Conservation (phyloP, 257 asterid species). For the Rehmannia glutinosa region DNA sequence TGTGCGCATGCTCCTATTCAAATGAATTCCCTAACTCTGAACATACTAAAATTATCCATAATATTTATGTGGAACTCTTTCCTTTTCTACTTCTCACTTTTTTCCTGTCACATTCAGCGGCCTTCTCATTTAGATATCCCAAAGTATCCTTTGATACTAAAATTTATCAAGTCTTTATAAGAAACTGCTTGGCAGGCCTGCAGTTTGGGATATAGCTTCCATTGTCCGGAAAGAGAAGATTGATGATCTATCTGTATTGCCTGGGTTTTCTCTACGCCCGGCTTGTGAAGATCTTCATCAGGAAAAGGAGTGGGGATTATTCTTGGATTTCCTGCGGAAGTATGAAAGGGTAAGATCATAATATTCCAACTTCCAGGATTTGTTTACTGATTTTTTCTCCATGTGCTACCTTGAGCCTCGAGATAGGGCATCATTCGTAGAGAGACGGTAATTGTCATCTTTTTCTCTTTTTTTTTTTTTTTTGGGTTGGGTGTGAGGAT, state of each 20-base stretch:
- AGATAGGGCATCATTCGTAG: neutral
- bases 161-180: neutral
- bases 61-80: neutral
- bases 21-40: neutral
- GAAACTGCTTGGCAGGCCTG: conserved; percentile 36
- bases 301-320: conserved; percentile 53
- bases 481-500: neutral
- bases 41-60: neutral
- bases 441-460: neutral
- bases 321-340: conserved; percentile 41
- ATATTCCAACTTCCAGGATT: conserved; percentile 7
- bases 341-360: conserved; percentile 37
- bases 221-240: conserved; percentile 23
- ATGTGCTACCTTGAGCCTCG: neutral
- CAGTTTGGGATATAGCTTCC: conserved; percentile 38
- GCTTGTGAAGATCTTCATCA: conserved; percentile 47
- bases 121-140: conserved; percentile 11
- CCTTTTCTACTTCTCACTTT: neutral
- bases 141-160: neutral
- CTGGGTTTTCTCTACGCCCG: conserved; percentile 35
- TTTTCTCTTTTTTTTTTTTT: neutral
- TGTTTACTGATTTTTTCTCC: conserved; percentile 5
- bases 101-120: neutral
- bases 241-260: conserved; percentile 30
- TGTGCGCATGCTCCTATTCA: neutral